Base-by-base conservation (phyloP, 306 rosid genomes). In the Citrullus amarus region DNA sequence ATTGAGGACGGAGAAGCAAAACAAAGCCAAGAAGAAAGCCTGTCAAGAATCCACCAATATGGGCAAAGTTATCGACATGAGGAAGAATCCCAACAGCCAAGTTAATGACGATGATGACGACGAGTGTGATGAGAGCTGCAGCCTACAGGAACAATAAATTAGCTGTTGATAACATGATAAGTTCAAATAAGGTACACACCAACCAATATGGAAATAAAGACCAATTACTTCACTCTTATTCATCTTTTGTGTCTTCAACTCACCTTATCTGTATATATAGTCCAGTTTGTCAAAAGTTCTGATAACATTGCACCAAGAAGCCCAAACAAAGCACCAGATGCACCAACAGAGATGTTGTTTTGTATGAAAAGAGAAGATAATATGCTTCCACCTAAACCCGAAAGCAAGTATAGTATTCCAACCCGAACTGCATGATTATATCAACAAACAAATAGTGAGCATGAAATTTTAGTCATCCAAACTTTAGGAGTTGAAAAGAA, bases 261-360 rank as follows among this genome's bases (percentile, higher is more conserved):
- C 16, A 77, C 80, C 71, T 77, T 77, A 57, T 59, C 65, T 8
- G 68, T 59, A 59, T 77, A 77, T 8, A 77, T 77, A 22, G 56
- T 77, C 80, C 80, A 77, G 70, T 77, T 77, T 22, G 80, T 77
- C 54, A 77, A 44, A 60, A 77, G 80, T 59, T 77, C 80, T 57
- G 80, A 77, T 14, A 77, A 57, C 80, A 77, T 77, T n/a, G 71
- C 80, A 6, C 80, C 80, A 57, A 77, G 70, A 57, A 77, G 57
- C 39, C 80, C 80, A 60, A 77, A 77, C 48, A 77, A 59, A 28
- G 80, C 80, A 77, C 80, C 80, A 59, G 80, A 77, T 13, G 80
- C 80, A 59, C 80, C 80, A 60, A 77, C 80, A 57, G 80, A 77
- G 8, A 77, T 77, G 39, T 77, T 77, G 25, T 77, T 77, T 13